Base-by-base conservation (phyloP, 441 rosid genomes). In the Corymbia calophylla region DNA sequence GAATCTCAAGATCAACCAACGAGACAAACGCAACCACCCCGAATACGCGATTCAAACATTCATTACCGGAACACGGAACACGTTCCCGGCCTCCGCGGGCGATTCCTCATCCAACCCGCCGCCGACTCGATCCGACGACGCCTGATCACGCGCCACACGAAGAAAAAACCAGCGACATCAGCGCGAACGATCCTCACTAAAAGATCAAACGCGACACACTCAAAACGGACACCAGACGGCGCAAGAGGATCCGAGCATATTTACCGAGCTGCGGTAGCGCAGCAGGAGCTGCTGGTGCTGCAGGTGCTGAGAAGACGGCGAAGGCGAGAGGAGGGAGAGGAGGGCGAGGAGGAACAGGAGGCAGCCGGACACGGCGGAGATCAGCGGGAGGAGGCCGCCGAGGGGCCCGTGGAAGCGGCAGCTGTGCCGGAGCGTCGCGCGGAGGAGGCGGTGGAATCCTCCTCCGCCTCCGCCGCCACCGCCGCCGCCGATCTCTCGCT, bases 351-450 rank as follows among this genome's bases (percentile, higher is more conserved):
- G 21, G 86, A 90, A 58, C 54, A 88, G 58, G 55, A 90, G 88
- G 62, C 88, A 90, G 68, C 86, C 91, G 88, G 70, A 53, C 47
- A 68, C 86, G 58, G 89, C 89, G 53, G 85, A 87, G 84, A 87
- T n/a, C 82, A 87, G 89, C 55, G 91, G 91, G 86, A 95, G 94
- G 15, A 96, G 62, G 88, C 92, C 92, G 91, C 91, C 94, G 86
- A 95, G 93, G 44, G 94, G 94, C 17, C 95, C 94, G 77, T 92
- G 90, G 86, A 93, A 90, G 87, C 94, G 93, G 90, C 92, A 91
- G 55, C 91, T 93, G 31, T 92, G 93, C 85, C 91, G 81, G 7
- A 92, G 91, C 62, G 88, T 86, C 44, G 92, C 87, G 53, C 91
- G 80, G 56, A 91, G 89, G 70, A 89, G 88, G 88, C 39, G 88